These are phyloP conservation scores for Fusarium staphyleae DNA, from an alignment of 2,329 filamentous ascomycete species.

Conservation along the genomic window DNA sequence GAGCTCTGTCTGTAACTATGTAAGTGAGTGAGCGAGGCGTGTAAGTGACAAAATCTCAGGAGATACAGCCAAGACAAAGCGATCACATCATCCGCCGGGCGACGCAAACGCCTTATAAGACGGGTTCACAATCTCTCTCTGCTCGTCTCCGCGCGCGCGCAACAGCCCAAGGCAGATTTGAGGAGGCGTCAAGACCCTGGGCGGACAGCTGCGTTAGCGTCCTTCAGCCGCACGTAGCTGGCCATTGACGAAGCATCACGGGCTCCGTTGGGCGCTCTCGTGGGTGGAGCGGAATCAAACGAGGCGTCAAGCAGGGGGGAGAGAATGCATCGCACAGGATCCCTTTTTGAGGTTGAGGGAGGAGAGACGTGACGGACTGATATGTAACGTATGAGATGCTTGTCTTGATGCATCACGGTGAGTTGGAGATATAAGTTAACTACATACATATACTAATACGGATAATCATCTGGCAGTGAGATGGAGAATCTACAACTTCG, in stretches of 20 bases:
- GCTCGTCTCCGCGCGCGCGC: neutral
- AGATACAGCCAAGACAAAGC: neutral
- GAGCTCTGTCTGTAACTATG: neutral
- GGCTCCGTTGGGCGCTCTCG: conserved; percentile 18
- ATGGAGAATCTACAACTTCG: no score
- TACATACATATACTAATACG: no score
- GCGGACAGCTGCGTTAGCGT: conserved; percentile 34
- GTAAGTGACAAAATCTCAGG: neutral
- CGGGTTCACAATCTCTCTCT: neutral
- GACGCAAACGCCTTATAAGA: conserved; percentile 15
- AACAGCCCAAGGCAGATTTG: conserved; percentile 39
- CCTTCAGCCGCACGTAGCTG: conserved; percentile 36
- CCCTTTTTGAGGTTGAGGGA: no score
- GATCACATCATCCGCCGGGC: neutral
- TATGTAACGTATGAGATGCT: no score
- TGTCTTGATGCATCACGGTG: no score
- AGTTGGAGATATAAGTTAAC: no score
- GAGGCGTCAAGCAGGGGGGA: conserved; percentile 16
- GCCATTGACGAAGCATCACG: conserved; percentile 18
- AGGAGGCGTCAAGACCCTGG: conserved; percentile 8
- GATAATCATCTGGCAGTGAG: no score
- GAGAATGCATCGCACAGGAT: no score
- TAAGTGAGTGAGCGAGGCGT: neutral
- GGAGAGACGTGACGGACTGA: no score
- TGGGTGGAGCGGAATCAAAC: conserved; percentile 14